A percentile compares a stretch with the other conserved stretches of the same genome.
phyloP scores from a whole-genome alignment of 23 red algal genomes.

The Gracilaria domingensis region DNA sequence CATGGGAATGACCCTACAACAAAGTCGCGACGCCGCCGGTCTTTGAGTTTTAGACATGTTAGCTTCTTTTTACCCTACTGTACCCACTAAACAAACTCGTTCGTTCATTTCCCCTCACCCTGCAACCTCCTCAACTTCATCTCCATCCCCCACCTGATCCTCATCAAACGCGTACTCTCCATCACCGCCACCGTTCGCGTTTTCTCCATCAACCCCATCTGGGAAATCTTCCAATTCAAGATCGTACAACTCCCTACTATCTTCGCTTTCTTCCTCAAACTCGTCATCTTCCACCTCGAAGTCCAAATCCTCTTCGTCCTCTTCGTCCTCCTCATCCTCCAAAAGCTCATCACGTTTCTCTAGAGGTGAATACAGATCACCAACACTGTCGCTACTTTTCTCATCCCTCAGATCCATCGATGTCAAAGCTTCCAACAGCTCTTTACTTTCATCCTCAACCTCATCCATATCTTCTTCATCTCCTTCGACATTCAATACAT shows the following conservation, averaged over 20 bases:
- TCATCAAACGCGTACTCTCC: conserved; percentile 6
- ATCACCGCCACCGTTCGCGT: background rate
- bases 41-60: conserved; percentile 1
- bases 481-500: conserved; percentile 18
- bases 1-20: conserved; percentile 20
- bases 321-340: conserved; percentile 37
- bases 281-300: conserved; percentile 48
- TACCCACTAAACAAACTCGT: background rate
- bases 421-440: conserved; percentile 44
- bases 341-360: background rate
- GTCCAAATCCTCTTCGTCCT: conserved; percentile 49
- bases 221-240: conserved; percentile 47
- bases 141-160: conserved; percentile 27
- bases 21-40: conserved; percentile 23
- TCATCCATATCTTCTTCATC: conserved; percentile 42
- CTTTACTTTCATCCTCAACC: conserved; percentile 55
- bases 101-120: background rate
- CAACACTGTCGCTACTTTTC: background rate
- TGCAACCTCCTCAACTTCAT: conserved; percentile 9
- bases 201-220: conserved; percentile 22
- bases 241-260: conserved; percentile 3
- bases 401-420: conserved; percentile 48
- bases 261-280: conserved; percentile 29
- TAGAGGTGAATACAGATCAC: background rate
- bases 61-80: too few species aligned